Conservation (phyloP, 345 rosid genomes). For the Orychophragmus violaceus region DNA sequence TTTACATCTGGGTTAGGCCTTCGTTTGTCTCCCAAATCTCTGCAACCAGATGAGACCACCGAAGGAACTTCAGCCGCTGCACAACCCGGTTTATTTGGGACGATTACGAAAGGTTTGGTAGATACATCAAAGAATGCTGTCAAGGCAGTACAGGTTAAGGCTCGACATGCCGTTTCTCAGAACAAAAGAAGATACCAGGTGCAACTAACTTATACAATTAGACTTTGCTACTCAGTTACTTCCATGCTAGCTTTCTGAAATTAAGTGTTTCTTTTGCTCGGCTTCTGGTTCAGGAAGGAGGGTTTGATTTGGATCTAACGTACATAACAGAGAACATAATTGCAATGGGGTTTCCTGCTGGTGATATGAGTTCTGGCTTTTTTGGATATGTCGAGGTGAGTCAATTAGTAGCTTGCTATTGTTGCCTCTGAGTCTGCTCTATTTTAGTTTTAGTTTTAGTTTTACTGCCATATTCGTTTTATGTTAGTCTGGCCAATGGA, state of each 20-base stretch:
- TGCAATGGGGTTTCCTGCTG: constrained; percentile 97
- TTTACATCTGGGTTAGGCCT: constrained; percentile 68
- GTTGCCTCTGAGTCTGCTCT: neutral
- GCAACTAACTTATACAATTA: neutral
- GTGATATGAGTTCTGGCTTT: constrained; percentile 89
- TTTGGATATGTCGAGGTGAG: constrained; percentile 81
- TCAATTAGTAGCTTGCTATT: neutral
- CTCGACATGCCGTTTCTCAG: constrained; percentile 84
- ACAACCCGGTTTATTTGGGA: constrained; percentile 60
- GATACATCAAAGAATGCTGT: constrained; percentile 87
- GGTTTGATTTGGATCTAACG: constrained; percentile 84
- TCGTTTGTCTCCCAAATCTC: constrained; percentile 63
- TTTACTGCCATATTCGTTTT: neutral
- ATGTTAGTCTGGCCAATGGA: neutral
- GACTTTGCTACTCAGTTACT: neutral
- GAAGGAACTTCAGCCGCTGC: constrained; percentile 43
- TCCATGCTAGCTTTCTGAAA: neutral
- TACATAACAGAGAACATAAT: constrained; percentile 80
- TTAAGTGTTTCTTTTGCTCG: neutral
- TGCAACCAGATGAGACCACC: constrained; percentile 41
- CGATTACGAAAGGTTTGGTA: constrained; percentile 70
- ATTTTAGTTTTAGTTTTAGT: neutral
- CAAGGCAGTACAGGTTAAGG: constrained; percentile 87
- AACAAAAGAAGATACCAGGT: constrained; percentile 89
- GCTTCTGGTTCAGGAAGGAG: constrained; percentile 61